phyloP scores from a whole-genome alignment of 2,329 filamentous ascomycete species.

The Phyllosticta citriasiana region DNA sequence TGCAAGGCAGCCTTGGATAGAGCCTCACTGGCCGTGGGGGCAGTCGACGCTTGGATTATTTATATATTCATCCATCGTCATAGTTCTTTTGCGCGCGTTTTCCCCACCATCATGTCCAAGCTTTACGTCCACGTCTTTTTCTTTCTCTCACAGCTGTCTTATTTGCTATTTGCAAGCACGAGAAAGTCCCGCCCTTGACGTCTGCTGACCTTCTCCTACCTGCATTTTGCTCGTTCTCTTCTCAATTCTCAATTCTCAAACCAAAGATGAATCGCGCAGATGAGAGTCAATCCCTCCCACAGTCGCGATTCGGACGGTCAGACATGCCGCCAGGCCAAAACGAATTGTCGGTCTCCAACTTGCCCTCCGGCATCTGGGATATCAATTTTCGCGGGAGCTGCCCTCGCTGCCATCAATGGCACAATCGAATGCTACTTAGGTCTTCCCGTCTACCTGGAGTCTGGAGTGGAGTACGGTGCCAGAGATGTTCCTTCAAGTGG shows the following conservation, averaged over 20 bases:
- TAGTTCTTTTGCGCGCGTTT: not conserved
- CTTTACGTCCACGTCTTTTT: not conserved
- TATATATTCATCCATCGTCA: not conserved
- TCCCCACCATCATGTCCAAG: not conserved
- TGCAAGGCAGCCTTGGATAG: not conserved
- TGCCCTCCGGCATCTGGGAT: slow-evolving; percentile 6
- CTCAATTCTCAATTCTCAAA: not conserved
- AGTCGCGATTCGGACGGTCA: not conserved
- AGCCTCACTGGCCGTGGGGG: not conserved
- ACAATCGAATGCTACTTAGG: slow-evolving; percentile 6
- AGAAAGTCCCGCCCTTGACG: not conserved
- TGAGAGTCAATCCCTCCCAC: not conserved
- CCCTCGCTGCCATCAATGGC: slow-evolving; percentile 12
- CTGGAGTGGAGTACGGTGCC: slow-evolving; percentile 11
- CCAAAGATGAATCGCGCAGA: not conserved
- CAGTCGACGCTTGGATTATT: not conserved
- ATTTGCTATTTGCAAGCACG: not conserved
- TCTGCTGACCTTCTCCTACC: not conserved
- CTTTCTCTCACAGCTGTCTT: not conserved
- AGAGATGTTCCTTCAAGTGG: slow-evolving; percentile 12
- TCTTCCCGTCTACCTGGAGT: slow-evolving; percentile 7
- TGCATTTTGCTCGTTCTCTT: not conserved
- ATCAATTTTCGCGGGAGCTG: slow-evolving; percentile 11
- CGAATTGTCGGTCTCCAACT: slow-evolving; percentile 4
- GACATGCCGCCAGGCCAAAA: not conserved